Evolutionary conservation across 257 asterid species (phyloP).

Genomic region (Solanum bulbocastanum): DNA sequence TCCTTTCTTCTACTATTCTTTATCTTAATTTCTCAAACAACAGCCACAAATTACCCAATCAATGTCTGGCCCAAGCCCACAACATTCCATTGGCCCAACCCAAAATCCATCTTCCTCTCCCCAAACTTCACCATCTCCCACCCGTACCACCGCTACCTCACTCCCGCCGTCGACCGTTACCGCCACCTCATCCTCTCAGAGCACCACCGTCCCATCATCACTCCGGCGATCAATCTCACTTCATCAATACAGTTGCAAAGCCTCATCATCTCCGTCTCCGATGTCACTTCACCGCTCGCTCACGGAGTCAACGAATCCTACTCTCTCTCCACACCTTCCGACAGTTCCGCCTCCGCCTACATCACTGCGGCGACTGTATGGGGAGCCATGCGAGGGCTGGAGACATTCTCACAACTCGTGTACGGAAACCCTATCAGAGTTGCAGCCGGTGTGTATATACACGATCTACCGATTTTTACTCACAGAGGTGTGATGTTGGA

Average conservation of each 20-base stretch:
- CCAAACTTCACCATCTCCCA: constrained; percentile 39
- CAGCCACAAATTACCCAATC: constrained; percentile 54
- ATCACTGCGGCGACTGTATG: constrained; percentile 46
- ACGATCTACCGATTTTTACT: constrained; percentile 55
- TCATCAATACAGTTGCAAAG: constrained; percentile 27
- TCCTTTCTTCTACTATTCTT: background rate
- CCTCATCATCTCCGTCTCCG: constrained; percentile 33
- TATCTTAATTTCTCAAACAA: constrained; percentile 11
- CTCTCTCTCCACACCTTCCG: constrained; percentile 33
- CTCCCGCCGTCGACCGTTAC: constrained; percentile 57
- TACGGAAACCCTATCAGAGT: constrained; percentile 35
- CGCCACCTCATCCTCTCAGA: constrained; percentile 27
- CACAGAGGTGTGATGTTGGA: constrained; percentile 77
- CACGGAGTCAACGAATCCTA: constrained; percentile 88
- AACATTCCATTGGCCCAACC: constrained; percentile 52
- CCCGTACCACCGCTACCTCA: constrained; percentile 41
- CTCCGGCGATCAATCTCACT: constrained; percentile 45
- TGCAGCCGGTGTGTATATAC: constrained; percentile 41
- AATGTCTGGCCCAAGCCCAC: constrained; percentile 93
- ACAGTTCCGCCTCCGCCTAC: constrained; percentile 20
- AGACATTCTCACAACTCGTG: constrained; percentile 76
- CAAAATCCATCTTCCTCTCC: constrained; percentile 47
- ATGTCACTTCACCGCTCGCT: constrained; percentile 28
- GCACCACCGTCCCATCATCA: constrained; percentile 38
- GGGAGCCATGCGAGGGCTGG: constrained; percentile 96